A percentile compares a stretch with the other conserved stretches of the same genome.
Evolutionary conservation across 2,329 filamentous ascomycete species (phyloP).

Genomic region (Clarireedia paspali): DNA sequence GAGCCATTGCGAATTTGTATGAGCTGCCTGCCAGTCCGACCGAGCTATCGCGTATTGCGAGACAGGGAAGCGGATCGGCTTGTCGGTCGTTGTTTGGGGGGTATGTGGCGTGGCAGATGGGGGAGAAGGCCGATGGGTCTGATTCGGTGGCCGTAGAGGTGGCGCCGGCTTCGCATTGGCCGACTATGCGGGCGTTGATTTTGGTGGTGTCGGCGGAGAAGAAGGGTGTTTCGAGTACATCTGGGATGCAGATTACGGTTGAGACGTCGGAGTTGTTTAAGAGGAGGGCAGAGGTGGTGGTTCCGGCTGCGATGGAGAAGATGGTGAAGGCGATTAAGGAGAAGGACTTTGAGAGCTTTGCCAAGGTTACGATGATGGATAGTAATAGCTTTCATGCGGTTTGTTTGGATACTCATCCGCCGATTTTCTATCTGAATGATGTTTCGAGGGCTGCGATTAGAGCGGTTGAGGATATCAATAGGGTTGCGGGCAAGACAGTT

Average conservation of each 20-base stretch:
- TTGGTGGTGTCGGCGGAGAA: slow-evolving; percentile 89
- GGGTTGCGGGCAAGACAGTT: slow-evolving; percentile 65
- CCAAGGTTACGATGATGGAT: slow-evolving; percentile 88
- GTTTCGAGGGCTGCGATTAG: slow-evolving; percentile 79
- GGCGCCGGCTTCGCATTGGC: slow-evolving; percentile 85
- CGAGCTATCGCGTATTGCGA: slow-evolving; percentile 79
- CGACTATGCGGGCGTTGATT: slow-evolving; percentile 85
- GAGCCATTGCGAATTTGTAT: slow-evolving; percentile 89
- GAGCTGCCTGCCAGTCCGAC: slow-evolving; percentile 71
- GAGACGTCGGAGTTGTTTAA: slow-evolving; percentile 83
- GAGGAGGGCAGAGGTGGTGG: slow-evolving; percentile 65
- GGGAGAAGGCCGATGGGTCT: slow-evolving; percentile 64
- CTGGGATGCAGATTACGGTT: slow-evolving; percentile 96
- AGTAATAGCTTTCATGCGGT: slow-evolving; percentile 96
- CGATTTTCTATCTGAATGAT: slow-evolving; percentile 99
- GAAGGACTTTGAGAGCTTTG: slow-evolving; percentile 80
- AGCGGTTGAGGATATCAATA: slow-evolving; percentile 84
- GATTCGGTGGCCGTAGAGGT: slow-evolving; percentile 88
- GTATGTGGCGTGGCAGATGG: slow-evolving; percentile 91
- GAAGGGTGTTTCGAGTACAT: slow-evolving; percentile 88
- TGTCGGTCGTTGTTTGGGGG: slow-evolving; percentile 91
- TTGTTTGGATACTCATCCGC: slow-evolving; percentile 90
- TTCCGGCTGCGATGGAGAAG: slow-evolving; percentile 71
- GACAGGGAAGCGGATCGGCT: slow-evolving; percentile 90
- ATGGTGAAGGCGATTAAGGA: slow-evolving; percentile 78